These are phyloP conservation scores for Leptographium lundbergii DNA, from an alignment of 2,329 filamentous ascomycete species.

Conservation along the genomic window DNA sequence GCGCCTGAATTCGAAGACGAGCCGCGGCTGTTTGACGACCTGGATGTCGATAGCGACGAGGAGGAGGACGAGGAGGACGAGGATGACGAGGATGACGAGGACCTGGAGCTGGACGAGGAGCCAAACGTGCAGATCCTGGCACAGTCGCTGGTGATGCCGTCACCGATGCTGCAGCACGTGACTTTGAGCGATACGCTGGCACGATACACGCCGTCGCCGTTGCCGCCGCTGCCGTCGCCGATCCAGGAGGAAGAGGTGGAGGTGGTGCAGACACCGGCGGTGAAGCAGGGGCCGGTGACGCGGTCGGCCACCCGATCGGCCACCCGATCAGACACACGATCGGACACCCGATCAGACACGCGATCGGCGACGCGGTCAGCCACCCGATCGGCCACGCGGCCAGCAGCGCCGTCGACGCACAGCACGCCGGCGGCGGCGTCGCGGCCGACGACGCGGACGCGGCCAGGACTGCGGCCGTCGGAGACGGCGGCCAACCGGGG, in stretches of 20 bases:
- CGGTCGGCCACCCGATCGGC: too few species aligned
- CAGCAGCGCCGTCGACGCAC: neutral
- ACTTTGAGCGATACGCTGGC: constrained; percentile 22
- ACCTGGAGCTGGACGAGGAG: constrained; percentile 27
- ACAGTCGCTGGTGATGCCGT: constrained; percentile 24
- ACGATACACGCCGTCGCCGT: neutral
- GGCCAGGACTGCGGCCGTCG: constrained; percentile 31
- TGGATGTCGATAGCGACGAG: constrained; percentile 14
- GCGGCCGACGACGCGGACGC: neutral
- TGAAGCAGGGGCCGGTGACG: neutral
- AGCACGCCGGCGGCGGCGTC: neutral
- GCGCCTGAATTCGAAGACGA: constrained; percentile 13
- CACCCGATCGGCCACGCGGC: neutral
- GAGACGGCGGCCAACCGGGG: constrained; percentile 36
- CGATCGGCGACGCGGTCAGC: neutral
- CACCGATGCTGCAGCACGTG: too few species aligned
- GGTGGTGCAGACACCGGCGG: neutral
- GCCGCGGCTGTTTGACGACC: constrained; percentile 13
- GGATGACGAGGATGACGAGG: constrained; percentile 28
- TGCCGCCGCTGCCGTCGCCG: neutral
- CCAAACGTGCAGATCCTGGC: constrained; percentile 32
- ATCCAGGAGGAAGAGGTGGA: neutral
- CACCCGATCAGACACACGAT: too few species aligned
- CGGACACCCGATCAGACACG: neutral
- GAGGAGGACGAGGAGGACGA: constrained; percentile 12